Base-by-base conservation (phyloP, 1,284 basidiomycete species). In the Leccinum subrobustum region DNA sequence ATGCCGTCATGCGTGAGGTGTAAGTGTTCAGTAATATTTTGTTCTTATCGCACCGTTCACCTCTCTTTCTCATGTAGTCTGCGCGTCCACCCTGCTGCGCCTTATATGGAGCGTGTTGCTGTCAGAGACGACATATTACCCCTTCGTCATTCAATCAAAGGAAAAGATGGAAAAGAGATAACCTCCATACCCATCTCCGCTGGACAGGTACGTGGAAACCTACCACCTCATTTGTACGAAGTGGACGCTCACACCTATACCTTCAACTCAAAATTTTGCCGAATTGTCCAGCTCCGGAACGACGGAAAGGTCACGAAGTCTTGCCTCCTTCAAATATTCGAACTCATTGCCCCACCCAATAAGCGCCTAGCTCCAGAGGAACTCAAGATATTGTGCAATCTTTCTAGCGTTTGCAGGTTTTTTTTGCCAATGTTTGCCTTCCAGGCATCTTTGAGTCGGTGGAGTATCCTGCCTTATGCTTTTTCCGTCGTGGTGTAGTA, bases 1-100 rank as follows among this genome's bases (percentile, higher is more conserved):
- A 62, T n/a, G 44, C 60, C 6, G 51, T 62, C 18, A 58, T n/a
- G 27, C 60, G 60, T 18, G 54, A 62, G 14, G 54, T 58, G 60
- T 63, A 53, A 27, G 61, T 39, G 31, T 62, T 31, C 9, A 14
- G 12, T 25, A 37, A 18, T 25, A 37, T 35, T 14, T 14, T 35
- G 12, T 8, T 23, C 35, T 3, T 52, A 33, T 6, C 12, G 33
- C 33, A 35, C 33, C 33, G 33, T 14, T 35, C 1, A 35, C 0
- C 1, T 27, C 20, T 20, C 18, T 31, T 25, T 33, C n/a, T 8
- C 50, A 31, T 35, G 14, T 16, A 61, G 60, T 18, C n/a, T 57
- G 12, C 60, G 60, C 12, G 4, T 62, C 42, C 60, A 57, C 50
- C 60, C 54, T 23, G 25, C 60, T 33, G 60, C 42, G 12, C 60